These are phyloP conservation scores for Ceratobasidium sp. DNA, from an alignment of 1,284 basidiomycete genomes.

Conservation along the genomic window DNA sequence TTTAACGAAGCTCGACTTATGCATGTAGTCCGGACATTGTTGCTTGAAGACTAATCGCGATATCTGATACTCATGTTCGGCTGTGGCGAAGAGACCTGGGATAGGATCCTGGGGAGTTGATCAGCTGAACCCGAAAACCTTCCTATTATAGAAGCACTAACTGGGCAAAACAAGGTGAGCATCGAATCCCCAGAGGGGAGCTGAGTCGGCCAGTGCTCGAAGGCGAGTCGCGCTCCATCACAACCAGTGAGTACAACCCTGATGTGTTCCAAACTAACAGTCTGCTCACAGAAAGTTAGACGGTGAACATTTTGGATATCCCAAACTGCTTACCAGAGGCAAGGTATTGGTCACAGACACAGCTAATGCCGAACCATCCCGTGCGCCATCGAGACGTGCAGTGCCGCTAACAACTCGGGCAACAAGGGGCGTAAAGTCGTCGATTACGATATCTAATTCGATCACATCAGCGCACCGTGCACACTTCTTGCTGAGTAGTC, in stretches of 20 bases:
- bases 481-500: not conserved
- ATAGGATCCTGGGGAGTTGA: slow-evolving; percentile 68
- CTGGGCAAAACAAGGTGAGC: slow-evolving; percentile 74
- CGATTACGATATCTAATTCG: slow-evolving; percentile 70
- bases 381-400: slow-evolving; percentile 65
- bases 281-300: slow-evolving; percentile 48
- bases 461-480: slow-evolving; percentile 5
- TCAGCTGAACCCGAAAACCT: not conserved
- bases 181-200: slow-evolving; percentile 66
- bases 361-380: slow-evolving; percentile 75
- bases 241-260: slow-evolving; percentile 57
- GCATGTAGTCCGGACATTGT: not conserved
- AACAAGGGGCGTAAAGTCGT: slow-evolving; percentile 75
- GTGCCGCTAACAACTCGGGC: slow-evolving; percentile 62
- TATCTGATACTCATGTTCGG: slow-evolving; percentile 71
- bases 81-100: slow-evolving; percentile 71
- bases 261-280: slow-evolving; percentile 53
- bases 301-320: not conserved
- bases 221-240: slow-evolving; percentile 24
- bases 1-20: not conserved
- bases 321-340: slow-evolving; percentile 72
- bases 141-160: slow-evolving; percentile 59
- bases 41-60: slow-evolving; percentile 69
- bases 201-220: slow-evolving; percentile 12
- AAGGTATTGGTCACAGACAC: slow-evolving; percentile 72